Conservation (phyloP, 2,329 filamentous ascomycete species). For the Tympanopsis confertula region DNA sequence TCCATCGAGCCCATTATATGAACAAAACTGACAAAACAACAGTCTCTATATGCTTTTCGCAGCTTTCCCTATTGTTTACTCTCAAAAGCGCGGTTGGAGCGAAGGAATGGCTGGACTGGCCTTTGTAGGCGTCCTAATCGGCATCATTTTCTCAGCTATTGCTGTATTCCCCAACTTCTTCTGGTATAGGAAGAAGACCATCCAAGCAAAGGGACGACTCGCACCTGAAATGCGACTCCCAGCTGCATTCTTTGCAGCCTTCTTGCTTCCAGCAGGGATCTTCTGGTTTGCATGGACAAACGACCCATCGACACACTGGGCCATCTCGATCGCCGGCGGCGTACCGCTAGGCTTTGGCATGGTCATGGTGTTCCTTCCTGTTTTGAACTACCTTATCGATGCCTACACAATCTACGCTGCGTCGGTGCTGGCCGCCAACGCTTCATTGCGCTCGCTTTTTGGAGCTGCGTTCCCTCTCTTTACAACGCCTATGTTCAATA, state of each 20-base stretch:
- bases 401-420: constrained; percentile 46
- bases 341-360: constrained; percentile 20
- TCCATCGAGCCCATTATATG: constrained; percentile 46
- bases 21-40: constrained; percentile 31
- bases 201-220: constrained; percentile 31
- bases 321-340: constrained; percentile 25
- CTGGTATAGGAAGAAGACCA: constrained; percentile 24
- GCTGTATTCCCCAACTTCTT: constrained; percentile 33
- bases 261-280: constrained; percentile 39
- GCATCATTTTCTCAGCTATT: constrained; percentile 34
- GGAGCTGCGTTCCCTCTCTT: constrained; percentile 48
- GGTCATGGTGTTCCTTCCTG: constrained; percentile 40
- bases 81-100: constrained; percentile 32
- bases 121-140: constrained; percentile 43
- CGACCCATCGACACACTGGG: constrained; percentile 32
- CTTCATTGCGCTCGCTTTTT: constrained; percentile 42
- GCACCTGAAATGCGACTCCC: constrained; percentile 45
- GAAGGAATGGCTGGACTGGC: constrained; percentile 36
- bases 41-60: constrained; percentile 29
- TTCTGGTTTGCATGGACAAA: constrained; percentile 49
- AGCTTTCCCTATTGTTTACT: constrained; percentile 38
- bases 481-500: constrained; percentile 19
- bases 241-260: constrained; percentile 39
- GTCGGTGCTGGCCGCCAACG: constrained; percentile 43
- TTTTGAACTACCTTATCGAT: constrained; percentile 44